Conservation (phyloP, 768 basidiomycete species). For the Tricholoma terreum region DNA sequence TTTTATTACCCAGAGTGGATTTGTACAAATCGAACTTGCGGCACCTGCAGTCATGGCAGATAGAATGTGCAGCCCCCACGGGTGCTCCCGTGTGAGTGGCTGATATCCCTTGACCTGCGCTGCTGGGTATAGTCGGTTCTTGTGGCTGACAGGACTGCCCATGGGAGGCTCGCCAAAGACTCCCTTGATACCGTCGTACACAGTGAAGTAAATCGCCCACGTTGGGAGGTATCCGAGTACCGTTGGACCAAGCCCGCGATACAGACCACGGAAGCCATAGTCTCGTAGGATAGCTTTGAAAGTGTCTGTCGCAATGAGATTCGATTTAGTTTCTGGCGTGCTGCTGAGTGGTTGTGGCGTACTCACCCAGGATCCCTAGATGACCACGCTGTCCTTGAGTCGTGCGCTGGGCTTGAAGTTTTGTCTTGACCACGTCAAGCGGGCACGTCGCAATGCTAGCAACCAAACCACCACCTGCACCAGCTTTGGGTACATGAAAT, state of each 20-base stretch:
- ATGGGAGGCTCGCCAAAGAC: conserved; percentile 68
- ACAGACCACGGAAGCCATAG: conserved; percentile 86
- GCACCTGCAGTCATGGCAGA: conserved; percentile 97
- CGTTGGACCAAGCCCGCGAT: conserved; percentile 96
- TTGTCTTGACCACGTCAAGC: conserved; percentile 96
- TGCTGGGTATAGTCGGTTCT: conserved; percentile 69
- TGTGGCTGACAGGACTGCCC: conserved; percentile 23
- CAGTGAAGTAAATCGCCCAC: conserved; percentile 98
- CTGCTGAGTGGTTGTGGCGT: conserved; percentile 8
- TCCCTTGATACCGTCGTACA: conserved; percentile 94
- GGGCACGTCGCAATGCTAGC: conserved; percentile 95
- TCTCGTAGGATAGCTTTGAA: conserved; percentile 43
- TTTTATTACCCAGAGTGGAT: conserved; percentile 98
- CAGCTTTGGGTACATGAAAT: conserved; percentile 50
- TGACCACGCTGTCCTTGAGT: conserved; percentile 70
- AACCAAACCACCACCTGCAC: conserved; percentile 92
- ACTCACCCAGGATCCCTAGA: conserved; percentile 71
- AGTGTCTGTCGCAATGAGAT: conserved; percentile 27
- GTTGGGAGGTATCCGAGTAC: conserved; percentile 96
- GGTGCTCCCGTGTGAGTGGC: conserved; percentile 73
- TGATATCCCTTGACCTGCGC: conserved; percentile 86
- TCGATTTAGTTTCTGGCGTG: neutral
- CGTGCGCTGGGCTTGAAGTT: conserved; percentile 88
- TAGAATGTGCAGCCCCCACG: conserved; percentile 84
- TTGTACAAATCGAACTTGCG: conserved; percentile 88